phyloP scores from a whole-genome alignment of 345 rosid genomes.

The Garcia nutans region DNA sequence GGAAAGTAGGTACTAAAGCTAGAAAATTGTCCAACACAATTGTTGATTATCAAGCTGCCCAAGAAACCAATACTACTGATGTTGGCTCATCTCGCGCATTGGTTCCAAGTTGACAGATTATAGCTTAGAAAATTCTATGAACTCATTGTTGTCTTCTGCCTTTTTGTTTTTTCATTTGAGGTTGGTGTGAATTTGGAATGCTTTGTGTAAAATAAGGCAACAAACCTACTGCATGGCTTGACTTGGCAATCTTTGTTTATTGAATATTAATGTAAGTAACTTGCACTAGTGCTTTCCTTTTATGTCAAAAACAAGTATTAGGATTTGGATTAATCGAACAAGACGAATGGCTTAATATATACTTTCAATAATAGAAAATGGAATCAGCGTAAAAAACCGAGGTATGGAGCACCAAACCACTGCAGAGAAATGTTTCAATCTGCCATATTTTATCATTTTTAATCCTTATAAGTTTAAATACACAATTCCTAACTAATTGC shows the following conservation, averaged over 20 bases:
- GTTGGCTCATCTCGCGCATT: not conserved
- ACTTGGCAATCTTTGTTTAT: not conserved
- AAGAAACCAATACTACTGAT: not conserved
- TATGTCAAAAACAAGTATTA: not conserved
- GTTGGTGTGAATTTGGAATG: constrained; percentile 16
- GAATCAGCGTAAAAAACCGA: not conserved
- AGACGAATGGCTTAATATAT: not conserved
- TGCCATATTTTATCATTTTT: not conserved
- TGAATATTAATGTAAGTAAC: not conserved
- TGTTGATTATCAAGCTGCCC: constrained; percentile 11
- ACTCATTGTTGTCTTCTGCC: not conserved
- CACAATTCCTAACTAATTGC: not conserved
- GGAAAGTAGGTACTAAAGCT: constrained; percentile 27
- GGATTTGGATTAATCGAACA: not conserved
- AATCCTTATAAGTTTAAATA: not conserved
- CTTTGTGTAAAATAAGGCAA: constrained; percentile 12
- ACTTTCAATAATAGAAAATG: not conserved
- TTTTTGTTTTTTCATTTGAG: constrained; percentile 8
- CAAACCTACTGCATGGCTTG: not conserved
- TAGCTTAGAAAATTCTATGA: not conserved
- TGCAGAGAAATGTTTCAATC: not conserved
- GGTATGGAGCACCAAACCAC: constrained; percentile 14
- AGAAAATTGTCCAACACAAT: constrained; percentile 20
- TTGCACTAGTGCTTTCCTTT: not conserved
- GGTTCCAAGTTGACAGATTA: not conserved